Conservation (phyloP, 2,329 filamentous ascomycete species). For the Stachybotrys echinatus region DNA sequence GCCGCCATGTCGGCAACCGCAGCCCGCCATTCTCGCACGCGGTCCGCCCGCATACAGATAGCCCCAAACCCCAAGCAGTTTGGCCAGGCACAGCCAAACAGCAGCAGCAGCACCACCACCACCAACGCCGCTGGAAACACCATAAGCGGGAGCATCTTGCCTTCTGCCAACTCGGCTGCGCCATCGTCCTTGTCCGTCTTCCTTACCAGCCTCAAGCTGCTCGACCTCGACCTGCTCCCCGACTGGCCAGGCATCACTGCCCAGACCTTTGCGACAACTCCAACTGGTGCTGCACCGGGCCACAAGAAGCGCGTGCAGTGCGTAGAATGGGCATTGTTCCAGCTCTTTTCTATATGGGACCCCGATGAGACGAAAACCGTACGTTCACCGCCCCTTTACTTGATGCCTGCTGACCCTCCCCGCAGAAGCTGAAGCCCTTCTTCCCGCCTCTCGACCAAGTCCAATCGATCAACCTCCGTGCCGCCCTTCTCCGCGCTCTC, state of each 20-base stretch:
- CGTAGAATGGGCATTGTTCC: slow-evolving; percentile 88
- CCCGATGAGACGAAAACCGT: slow-evolving; percentile 69
- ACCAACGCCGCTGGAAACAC: neutral
- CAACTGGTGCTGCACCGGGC: slow-evolving; percentile 53
- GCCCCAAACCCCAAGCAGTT: slow-evolving; percentile 2
- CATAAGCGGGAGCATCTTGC: neutral
- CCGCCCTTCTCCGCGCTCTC: slow-evolving; percentile 74
- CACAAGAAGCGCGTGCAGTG: slow-evolving; percentile 78
- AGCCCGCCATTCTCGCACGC: slow-evolving; percentile 7
- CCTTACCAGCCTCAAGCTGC: slow-evolving; percentile 74
- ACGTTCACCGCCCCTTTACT: slow-evolving; percentile 15
- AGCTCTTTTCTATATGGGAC: slow-evolving; percentile 82
- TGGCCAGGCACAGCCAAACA: neutral
- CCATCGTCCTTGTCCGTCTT: slow-evolving; percentile 42
- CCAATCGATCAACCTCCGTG: slow-evolving; percentile 85
- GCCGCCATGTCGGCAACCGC: slow-evolving; percentile 7
- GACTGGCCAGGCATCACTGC: slow-evolving; percentile 77
- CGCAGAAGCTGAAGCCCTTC: slow-evolving; percentile 79
- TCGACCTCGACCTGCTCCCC: slow-evolving; percentile 68
- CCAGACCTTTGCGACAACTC: slow-evolving; percentile 59
- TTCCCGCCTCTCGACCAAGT: slow-evolving; percentile 87
- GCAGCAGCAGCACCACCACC: neutral
- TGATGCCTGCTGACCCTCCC: no score
- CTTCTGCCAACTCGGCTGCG: neutral
- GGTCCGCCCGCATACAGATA: slow-evolving; percentile 5